Conservation (phyloP, 495 filamentous ascomycete species). For the Terfezia boudieri region DNA sequence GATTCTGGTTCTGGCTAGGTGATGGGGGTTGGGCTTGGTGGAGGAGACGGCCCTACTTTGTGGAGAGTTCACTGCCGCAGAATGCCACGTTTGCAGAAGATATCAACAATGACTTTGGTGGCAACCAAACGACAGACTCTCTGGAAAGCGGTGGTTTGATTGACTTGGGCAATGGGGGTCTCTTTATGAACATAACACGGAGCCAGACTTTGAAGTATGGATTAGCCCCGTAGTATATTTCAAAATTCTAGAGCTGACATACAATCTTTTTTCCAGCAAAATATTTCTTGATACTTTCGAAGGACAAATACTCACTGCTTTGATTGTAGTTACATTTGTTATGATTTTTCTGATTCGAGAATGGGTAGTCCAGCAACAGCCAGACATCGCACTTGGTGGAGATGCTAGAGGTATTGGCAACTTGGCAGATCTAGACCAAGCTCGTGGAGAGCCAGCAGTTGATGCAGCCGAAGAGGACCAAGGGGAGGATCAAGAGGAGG, state of each 20-base stretch:
- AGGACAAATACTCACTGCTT: slow-evolving; percentile 75
- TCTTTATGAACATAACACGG: background rate
- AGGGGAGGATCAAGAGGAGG: slow-evolving; percentile 1
- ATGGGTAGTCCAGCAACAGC: slow-evolving; percentile 96
- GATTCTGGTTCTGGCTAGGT: slow-evolving; percentile 79
- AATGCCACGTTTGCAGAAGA: background rate
- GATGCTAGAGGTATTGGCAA: slow-evolving; percentile 5
- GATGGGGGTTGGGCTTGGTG: slow-evolving; percentile 59
- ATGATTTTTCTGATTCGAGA: slow-evolving; percentile 87
- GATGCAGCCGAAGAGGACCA: background rate
- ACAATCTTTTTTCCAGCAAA: slow-evolving; percentile 14
- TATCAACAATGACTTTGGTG: slow-evolving; percentile 12
- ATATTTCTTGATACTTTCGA: slow-evolving; percentile 67
- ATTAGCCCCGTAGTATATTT: too few relatives aligned
- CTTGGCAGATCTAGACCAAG: background rate
- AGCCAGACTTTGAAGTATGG: background rate
- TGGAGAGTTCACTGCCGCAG: slow-evolving; percentile 2
- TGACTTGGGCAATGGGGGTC: background rate
- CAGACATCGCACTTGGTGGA: slow-evolving; percentile 29
- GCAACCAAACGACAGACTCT: background rate
- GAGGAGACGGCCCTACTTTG: slow-evolving; percentile 7
- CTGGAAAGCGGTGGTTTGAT: background rate
- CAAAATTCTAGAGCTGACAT: too few relatives aligned
- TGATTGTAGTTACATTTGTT: slow-evolving; percentile 82
- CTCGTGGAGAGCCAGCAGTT: background rate